These are phyloP conservation scores for Coccomyxa sp. DNA, from an alignment of 139 green algal genomes.

Conservation along the genomic window DNA sequence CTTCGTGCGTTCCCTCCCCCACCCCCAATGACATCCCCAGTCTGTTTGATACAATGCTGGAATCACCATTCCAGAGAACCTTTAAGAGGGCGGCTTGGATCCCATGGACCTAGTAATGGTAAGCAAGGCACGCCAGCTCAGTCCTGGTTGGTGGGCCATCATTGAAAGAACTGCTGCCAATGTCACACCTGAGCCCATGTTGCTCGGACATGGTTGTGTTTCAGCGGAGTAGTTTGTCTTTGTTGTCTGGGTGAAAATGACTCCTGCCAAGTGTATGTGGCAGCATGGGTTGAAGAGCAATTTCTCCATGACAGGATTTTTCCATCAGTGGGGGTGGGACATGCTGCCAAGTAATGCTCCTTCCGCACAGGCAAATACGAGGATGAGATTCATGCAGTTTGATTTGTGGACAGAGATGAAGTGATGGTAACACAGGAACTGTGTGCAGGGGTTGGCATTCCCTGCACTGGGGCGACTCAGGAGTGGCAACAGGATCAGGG, in stretches of 20 bases:
- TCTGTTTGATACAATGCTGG: not conserved
- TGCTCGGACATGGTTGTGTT: too few species aligned
- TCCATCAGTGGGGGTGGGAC: not conserved
- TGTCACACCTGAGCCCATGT: too few species aligned
- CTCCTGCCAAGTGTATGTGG: too few species aligned
- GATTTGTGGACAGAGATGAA: not conserved
- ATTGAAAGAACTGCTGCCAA: not conserved
- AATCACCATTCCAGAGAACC: not conserved
- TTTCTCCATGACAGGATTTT: not conserved
- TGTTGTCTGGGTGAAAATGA: too few species aligned
- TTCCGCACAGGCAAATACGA: not conserved
- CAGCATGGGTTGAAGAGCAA: not conserved
- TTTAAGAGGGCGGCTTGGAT: too few species aligned
- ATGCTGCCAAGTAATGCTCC: not conserved
- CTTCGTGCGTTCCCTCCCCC: not conserved
- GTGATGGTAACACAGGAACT: not conserved
- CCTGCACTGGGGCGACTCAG: not conserved
- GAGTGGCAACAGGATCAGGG: not conserved
- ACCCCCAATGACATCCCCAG: not conserved
- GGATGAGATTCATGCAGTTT: not conserved
- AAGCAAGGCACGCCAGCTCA: not conserved
- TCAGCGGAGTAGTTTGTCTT: too few species aligned
- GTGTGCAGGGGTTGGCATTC: not conserved
- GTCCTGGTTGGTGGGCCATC: not conserved
- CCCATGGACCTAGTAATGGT: not conserved